phyloP scores from a whole-genome alignment of 1,139 yeast species.

The Suhomyces bokatorum region DNA sequence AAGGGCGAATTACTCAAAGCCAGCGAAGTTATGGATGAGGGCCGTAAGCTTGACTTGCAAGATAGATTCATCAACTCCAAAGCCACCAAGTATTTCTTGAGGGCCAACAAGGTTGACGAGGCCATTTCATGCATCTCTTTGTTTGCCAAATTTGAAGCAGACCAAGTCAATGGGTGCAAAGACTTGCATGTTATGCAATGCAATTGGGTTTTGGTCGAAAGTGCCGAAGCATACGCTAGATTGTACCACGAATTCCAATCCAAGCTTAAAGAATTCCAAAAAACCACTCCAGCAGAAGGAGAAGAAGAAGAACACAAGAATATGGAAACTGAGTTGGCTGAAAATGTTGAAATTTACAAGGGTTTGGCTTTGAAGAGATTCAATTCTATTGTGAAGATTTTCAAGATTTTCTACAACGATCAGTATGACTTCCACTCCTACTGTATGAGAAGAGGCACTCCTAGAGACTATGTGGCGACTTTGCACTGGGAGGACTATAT shows the following conservation, averaged over 20 bases:
- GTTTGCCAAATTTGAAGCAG: conserved; percentile 81
- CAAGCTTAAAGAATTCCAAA: conserved; percentile 17
- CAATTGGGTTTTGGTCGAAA: conserved; percentile 83
- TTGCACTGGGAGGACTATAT: conserved; percentile 79
- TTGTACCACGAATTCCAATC: conserved; percentile 29
- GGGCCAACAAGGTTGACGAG: conserved; percentile 76
- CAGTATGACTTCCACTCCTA: conserved; percentile 94
- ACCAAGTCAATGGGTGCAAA: conserved; percentile 73
- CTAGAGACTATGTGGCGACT: conserved; percentile 76
- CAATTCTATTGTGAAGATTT: conserved; percentile 63
- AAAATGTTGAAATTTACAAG: conserved; percentile 44
- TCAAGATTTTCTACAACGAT: conserved; percentile 72
- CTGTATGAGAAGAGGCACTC: conserved; percentile 88
- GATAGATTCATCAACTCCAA: conserved; percentile 92
- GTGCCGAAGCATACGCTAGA: conserved; percentile 73
- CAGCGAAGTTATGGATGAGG: conserved; percentile 63
- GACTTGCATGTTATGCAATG: conserved; percentile 91
- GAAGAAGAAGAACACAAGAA: conserved; percentile 25
- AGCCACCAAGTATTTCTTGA: conserved; percentile 76
- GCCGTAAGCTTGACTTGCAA: conserved; percentile 77
- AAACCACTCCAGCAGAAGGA: conserved; percentile 18
- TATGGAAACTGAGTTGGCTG: conserved; percentile 32
- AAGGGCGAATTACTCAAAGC: conserved; percentile 63
- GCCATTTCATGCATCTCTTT: conserved; percentile 75
- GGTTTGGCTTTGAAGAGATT: conserved; percentile 85